Conservation (phyloP, 768 basidiomycete genomes). For the Solioccasus polychromus region DNA sequence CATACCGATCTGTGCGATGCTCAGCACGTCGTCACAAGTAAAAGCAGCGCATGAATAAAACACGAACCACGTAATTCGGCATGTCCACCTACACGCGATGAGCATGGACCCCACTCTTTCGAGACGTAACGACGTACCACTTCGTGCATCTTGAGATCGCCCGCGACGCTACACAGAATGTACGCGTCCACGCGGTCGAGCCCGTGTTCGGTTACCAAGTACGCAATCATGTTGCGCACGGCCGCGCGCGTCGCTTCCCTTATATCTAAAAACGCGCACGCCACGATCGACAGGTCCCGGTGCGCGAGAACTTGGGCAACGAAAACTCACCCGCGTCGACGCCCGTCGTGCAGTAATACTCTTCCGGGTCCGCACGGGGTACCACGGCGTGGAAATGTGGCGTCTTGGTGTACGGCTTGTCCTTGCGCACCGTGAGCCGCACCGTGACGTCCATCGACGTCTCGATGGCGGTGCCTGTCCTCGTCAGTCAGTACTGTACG, state of each 20-base stretch:
- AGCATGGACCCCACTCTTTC: no score
- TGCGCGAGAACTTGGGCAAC: no score
- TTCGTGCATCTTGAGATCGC: slow-evolving; percentile 59
- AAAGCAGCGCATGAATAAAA: no score
- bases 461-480: slow-evolving; percentile 58
- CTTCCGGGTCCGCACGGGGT: slow-evolving; percentile 19
- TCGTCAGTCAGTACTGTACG: neutral
- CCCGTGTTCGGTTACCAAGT: slow-evolving; percentile 42
- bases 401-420: slow-evolving; percentile 54
- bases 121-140: slow-evolving; percentile 38
- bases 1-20: slow-evolving; percentile 46
- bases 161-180: slow-evolving; percentile 60
- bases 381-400: slow-evolving; percentile 49
- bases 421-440: slow-evolving; percentile 54
- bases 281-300: no score
- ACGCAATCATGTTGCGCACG: slow-evolving; percentile 56
- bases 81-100: slow-evolving; percentile 67
- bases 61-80: slow-evolving; percentile 60
- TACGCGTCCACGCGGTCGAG: slow-evolving; percentile 51
- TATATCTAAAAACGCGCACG: slow-evolving; percentile 36
- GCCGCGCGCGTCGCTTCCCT: slow-evolving; percentile 54
- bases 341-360: slow-evolving; percentile 59
- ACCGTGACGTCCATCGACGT: slow-evolving; percentile 57
- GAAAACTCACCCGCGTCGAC: slow-evolving; percentile 40
- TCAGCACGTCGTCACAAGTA: neutral